phyloP scores from a whole-genome alignment of 1,284 basidiomycete species.

The Phellopilus nigrolimitatus region DNA sequence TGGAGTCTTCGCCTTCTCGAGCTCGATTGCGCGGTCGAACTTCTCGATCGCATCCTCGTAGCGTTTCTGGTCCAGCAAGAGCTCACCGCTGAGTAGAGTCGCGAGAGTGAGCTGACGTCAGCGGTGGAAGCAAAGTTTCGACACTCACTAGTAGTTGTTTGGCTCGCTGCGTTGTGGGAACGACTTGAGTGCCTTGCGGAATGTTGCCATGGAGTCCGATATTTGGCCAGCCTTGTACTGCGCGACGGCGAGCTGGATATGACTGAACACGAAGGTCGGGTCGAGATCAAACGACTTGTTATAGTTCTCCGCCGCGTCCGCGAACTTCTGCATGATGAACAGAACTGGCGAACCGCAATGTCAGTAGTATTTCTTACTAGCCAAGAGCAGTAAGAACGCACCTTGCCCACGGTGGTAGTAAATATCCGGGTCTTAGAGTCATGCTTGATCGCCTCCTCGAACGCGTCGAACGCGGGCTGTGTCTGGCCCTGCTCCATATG shows the following conservation, averaged over 20 bases:
- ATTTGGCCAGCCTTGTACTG: conserved; percentile 88
- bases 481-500: conserved; percentile 93
- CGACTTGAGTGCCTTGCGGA: conserved; percentile 74
- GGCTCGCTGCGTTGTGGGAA: conserved; percentile 86
- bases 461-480: conserved; percentile 82
- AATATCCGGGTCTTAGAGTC: conserved; percentile 89
- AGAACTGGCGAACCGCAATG: conserved; percentile 54
- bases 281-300: conserved; percentile 84
- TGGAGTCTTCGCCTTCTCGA: conserved; percentile 70
- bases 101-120: background rate
- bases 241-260: conserved; percentile 96
- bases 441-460: conserved; percentile 84
- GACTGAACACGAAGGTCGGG: conserved; percentile 85
- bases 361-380: background rate
- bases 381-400: conserved; percentile 30
- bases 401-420: conserved; percentile 99
- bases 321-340: conserved; percentile 93
- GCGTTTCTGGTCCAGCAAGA: conserved; percentile 89
- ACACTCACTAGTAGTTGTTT: conserved; percentile 82
- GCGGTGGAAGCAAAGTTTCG: background rate
- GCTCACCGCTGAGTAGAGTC: conserved; percentile 74
- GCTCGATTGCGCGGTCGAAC: conserved; percentile 89
- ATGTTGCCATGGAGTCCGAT: conserved; percentile 83
- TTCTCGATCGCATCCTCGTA: conserved; percentile 92
- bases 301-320: conserved; percentile 86